Percentiles rank a stretch among this genome's conserved stretches.
Evolutionary conservation across 2,329 filamentous ascomycete genomes (phyloP).

Genomic region (Sordariomycetes sp.): DNA sequence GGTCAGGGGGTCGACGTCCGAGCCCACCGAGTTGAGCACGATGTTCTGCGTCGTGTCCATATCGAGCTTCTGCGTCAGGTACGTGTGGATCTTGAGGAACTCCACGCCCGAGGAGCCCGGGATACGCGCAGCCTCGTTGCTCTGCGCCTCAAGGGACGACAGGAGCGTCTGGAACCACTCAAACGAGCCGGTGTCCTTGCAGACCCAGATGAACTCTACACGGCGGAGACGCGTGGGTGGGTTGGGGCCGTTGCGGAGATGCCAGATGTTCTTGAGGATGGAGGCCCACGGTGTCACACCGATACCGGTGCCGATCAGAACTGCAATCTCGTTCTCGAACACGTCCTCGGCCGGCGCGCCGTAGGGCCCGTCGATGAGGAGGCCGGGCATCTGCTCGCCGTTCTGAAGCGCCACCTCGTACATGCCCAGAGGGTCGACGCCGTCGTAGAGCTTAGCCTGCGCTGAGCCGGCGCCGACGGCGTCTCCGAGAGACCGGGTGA

Average conservation of each 20-base stretch:
- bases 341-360: slow-evolving; percentile 96
- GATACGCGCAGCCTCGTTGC: slow-evolving; percentile 55
- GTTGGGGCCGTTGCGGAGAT: slow-evolving; percentile 81
- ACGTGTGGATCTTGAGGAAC: slow-evolving; percentile 96
- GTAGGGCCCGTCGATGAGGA: slow-evolving; percentile 91
- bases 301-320: slow-evolving; percentile 78
- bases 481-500: slow-evolving; percentile 86
- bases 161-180: slow-evolving; percentile 98
- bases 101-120: slow-evolving; percentile 61
- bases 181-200: slow-evolving; percentile 89
- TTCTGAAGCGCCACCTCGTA: slow-evolving; percentile 95
- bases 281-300: slow-evolving; percentile 80
- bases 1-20: slow-evolving; percentile 79
- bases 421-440: slow-evolving; percentile 87
- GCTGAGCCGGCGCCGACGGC: slow-evolving; percentile 84
- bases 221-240: slow-evolving; percentile 80
- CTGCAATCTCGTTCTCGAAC: slow-evolving; percentile 83
- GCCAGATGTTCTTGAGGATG: slow-evolving; percentile 96
- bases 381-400: slow-evolving; percentile 79
- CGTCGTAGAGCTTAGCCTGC: slow-evolving; percentile 83
- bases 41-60: slow-evolving; percentile 92
- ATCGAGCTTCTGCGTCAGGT: slow-evolving; percentile 88
- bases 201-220: slow-evolving; percentile 99
- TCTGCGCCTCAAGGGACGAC: slow-evolving; percentile 82
- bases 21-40: slow-evolving; percentile 87